Base-by-base conservation (phyloP, 2,329 filamentous ascomycete species). In the Magnaporthales sp. region DNA sequence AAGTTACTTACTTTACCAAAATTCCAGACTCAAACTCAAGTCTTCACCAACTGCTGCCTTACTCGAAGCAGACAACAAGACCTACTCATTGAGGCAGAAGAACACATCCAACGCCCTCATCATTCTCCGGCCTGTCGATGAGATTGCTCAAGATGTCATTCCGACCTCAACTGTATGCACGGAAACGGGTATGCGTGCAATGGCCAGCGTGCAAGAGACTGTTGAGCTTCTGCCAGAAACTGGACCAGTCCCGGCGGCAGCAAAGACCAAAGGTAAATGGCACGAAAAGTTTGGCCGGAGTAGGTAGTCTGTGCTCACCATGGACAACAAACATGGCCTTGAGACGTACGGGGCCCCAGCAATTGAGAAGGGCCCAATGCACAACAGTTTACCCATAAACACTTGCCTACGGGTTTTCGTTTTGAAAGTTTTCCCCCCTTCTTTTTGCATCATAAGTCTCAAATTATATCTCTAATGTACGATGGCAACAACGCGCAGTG, bases 101-200 rank as follows among this genome's bases (percentile, higher is more conserved):
- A 89, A 89, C 74, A 89, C 87, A 0, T 89, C 87, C 62, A 89
- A 89, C 72, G 83, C 84, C n/a, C 79, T 89, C 62, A 83, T 89
- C 71, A 74, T 89, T 3, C 77, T 89, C 32, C 73, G 77, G 29
- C 76, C 80, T 2, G 69, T 71, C 9, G 69, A 71, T 26, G 67
- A 66, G 51, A n/a, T 29, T 51, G n/a, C 22, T n/a, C 54, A 56
- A 29, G 10, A 70, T 51, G 66, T 68, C 30, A 74, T 75, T 11
- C 70, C 75, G 8, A 27, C 56, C 22, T 60, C 56, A 19, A 8
- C 24, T 60, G 4, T 19, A 29, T 60, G 11, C 26, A 27, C 56
- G 27, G 73, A 76, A 31, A 70, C 75, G 1, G 78, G 79, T 11
- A 70, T 89, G 2, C 77, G 77, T 56, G 77, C 81, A 10, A 78